Evolutionary conservation across 2,329 filamentous ascomycete species (phyloP).

Genomic region (Septoria linicola): DNA sequence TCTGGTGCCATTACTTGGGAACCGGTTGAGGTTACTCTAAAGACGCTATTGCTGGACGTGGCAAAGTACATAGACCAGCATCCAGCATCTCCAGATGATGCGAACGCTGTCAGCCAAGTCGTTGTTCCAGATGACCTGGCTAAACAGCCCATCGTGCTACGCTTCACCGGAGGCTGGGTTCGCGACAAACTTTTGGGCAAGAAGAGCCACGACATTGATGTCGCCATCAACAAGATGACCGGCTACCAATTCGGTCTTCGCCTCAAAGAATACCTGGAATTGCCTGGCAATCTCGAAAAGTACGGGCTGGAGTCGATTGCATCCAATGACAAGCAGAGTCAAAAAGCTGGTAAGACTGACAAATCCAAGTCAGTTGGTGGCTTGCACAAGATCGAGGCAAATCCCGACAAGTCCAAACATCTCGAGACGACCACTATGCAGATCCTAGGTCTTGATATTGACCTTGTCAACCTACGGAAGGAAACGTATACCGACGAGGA

Average conservation of each 20-base stretch:
- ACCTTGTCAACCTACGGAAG: constrained; percentile 90
- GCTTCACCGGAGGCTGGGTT: constrained; percentile 86
- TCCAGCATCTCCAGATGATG: constrained; percentile 27
- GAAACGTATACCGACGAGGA: constrained; percentile 81
- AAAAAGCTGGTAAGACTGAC: constrained; percentile 42
- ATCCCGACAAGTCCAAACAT: constrained; percentile 95
- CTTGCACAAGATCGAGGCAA: constrained; percentile 84
- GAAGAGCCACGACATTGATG: constrained; percentile 77
- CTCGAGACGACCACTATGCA: constrained; percentile 86
- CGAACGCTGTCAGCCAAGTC: constrained; percentile 31
- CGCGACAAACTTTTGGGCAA: constrained; percentile 76
- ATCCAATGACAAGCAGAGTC: constrained; percentile 39
- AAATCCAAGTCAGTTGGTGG: constrained; percentile 64
- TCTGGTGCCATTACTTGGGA: constrained; percentile 57
- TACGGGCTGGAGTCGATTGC: constrained; percentile 53
- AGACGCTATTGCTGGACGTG: constrained; percentile 77
- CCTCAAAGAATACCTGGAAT: constrained; percentile 66
- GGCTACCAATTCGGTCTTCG: constrained; percentile 71
- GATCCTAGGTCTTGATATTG: constrained; percentile 82
- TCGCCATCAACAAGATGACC: constrained; percentile 82
- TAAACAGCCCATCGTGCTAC: constrained; percentile 56
- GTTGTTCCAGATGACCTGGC: constrained; percentile 47
- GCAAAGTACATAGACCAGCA: constrained; percentile 63
- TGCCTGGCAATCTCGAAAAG: constrained; percentile 59
- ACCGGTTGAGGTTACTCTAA: constrained; percentile 68